phyloP scores from a whole-genome alignment of 306 rosid species.

The Inga laurina region DNA sequence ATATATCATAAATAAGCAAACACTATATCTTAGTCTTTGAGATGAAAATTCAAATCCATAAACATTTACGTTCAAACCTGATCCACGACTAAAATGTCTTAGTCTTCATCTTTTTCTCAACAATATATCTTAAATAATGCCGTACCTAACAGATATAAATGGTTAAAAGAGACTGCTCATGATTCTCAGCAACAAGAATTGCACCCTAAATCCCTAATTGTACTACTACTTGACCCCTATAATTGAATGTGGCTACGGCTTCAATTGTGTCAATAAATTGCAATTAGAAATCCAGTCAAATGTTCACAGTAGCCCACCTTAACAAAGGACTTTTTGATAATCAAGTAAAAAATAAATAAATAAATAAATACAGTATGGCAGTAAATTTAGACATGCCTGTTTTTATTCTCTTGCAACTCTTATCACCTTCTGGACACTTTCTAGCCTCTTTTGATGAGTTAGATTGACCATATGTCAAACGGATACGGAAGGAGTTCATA shows the following conservation, averaged over 20 bases:
- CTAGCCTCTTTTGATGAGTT: conserved; percentile 37
- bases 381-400: conserved; percentile 52
- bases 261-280: conserved; percentile 1
- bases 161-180: neutral
- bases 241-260: neutral
- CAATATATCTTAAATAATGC: neutral
- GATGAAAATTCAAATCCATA: neutral
- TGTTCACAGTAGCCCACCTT: neutral
- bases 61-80: neutral
- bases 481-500: conserved; percentile 57
- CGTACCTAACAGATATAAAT: neutral
- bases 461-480: conserved; percentile 56
- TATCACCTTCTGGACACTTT: conserved; percentile 37
- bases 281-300: neutral
- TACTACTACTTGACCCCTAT: neutral
- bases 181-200: neutral
- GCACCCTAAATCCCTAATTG: neutral
- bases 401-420: conserved; percentile 66
- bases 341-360: too few species aligned
- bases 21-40: neutral
- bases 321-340: neutral
- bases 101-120: neutral
- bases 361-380: neutral
- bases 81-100: neutral
- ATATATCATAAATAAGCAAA: neutral